These are phyloP conservation scores for Colletotrichum camelliae DNA, from an alignment of 2,329 filamentous ascomycete species.

Conservation along the genomic window DNA sequence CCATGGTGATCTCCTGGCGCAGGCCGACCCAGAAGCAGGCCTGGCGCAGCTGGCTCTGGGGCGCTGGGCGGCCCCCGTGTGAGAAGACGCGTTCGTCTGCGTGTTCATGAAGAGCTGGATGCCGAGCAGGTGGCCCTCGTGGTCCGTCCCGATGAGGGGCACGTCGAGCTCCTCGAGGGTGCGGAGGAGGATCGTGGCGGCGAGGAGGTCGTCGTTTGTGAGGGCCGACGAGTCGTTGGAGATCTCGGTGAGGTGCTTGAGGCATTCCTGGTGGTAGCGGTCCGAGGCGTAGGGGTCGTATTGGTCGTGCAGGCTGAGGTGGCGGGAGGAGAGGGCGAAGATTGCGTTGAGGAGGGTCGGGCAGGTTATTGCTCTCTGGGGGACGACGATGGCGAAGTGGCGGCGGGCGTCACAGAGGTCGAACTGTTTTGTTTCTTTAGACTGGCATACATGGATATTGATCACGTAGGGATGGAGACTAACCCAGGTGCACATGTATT, in stretches of 20 bases:
- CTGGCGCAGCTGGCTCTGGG: slow-evolving; percentile 50
- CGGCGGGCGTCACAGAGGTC: slow-evolving; percentile 18
- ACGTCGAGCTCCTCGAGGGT: slow-evolving; percentile 58
- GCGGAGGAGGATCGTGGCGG: slow-evolving; percentile 61
- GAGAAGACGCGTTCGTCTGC: slow-evolving; percentile 32
- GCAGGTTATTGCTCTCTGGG: slow-evolving; percentile 53
- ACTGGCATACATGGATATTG: not conserved
- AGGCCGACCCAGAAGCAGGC: slow-evolving; percentile 64
- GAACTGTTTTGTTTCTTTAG: not conserved
- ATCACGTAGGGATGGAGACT: not conserved
- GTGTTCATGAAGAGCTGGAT: slow-evolving; percentile 52
- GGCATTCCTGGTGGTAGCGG: slow-evolving; percentile 58
- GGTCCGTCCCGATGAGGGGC: slow-evolving; percentile 42
- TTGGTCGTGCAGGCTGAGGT: slow-evolving; percentile 46
- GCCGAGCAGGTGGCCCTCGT: slow-evolving; percentile 50
- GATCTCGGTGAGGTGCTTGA: slow-evolving; percentile 40
- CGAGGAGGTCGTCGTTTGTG: slow-evolving; percentile 56
- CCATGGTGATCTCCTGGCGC: slow-evolving; percentile 64
- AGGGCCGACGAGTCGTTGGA: slow-evolving; percentile 41
- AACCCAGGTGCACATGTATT: slow-evolving; percentile 34
- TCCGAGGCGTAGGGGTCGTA: slow-evolving; percentile 56
- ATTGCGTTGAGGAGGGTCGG: slow-evolving; percentile 59
- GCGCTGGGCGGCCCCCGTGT: not conserved
- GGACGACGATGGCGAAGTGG: slow-evolving; percentile 58
- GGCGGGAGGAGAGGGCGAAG: slow-evolving; percentile 57